phyloP scores from a whole-genome alignment of 345 rosid species.

The Acer negundo region DNA sequence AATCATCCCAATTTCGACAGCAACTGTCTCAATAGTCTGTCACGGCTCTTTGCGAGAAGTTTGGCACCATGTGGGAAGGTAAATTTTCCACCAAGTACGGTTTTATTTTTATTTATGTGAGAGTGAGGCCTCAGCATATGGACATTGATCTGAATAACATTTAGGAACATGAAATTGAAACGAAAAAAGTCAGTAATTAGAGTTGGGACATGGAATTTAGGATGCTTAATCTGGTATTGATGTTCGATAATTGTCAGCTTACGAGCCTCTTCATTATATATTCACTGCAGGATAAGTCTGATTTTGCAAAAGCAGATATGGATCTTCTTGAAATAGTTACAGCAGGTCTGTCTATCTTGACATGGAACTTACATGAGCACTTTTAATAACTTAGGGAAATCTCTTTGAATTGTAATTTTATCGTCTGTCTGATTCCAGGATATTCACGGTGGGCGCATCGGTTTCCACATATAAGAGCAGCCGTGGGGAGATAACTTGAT shows the following conservation, averaged over 20 bases:
- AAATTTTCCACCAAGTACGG: constrained; percentile 10
- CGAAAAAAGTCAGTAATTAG: background rate
- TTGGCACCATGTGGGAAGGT: constrained; percentile 55
- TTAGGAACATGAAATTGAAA: too few relatives aligned
- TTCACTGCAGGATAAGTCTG: constrained; percentile 28
- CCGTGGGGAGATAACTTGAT: constrained; percentile 28
- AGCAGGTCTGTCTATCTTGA: constrained; percentile 46
- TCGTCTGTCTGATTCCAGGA: constrained; percentile 29
- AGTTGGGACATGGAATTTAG: background rate
- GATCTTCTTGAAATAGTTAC: constrained; percentile 75
- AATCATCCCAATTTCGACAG: constrained; percentile 44
- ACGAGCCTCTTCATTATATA: background rate
- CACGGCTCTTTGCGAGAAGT: constrained; percentile 57
- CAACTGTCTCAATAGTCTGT: constrained; percentile 42
- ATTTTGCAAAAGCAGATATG: constrained; percentile 31
- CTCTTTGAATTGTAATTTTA: background rate
- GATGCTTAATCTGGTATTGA: background rate
- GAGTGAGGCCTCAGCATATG: background rate
- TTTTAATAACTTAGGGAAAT: background rate
- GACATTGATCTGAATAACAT: too few relatives aligned
- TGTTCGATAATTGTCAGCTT: background rate
- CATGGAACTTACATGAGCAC: background rate
- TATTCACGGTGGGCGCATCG: constrained; percentile 59
- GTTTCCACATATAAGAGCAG: constrained; percentile 48
- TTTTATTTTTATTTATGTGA: background rate